Evolutionary conservation across 176 grass and related monocot genomes (phyloP).

Genomic region (Elymus sibiricus): DNA sequence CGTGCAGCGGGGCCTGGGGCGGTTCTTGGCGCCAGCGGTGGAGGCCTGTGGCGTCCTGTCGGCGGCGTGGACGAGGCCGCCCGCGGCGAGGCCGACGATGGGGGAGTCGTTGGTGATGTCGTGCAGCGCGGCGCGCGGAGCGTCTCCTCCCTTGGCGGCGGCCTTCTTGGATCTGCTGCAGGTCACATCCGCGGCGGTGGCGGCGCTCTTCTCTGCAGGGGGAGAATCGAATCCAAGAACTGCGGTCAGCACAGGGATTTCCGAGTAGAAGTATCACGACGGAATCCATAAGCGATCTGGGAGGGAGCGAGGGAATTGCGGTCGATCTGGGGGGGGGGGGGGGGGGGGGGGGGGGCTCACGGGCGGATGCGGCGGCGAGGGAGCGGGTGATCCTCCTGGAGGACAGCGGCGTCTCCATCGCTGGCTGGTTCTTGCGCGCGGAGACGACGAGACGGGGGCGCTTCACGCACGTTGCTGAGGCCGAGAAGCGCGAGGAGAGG

Average conservation of each 20-base stretch:
- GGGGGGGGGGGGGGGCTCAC: neutral
- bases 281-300: neutral
- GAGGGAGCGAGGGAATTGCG: neutral
- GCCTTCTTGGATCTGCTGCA: conserved; percentile 27
- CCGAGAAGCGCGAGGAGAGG: neutral
- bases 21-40: conserved; percentile 43
- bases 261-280: neutral
- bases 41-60: conserved; percentile 28
- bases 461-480: neutral
- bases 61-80: conserved; percentile 15
- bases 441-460: neutral
- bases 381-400: conserved; percentile 49
- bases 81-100: conserved; percentile 65
- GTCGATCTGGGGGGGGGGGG: neutral
- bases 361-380: conserved; percentile 32
- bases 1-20: conserved; percentile 27
- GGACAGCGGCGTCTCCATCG: conserved; percentile 69
- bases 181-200: neutral
- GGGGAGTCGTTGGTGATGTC: conserved; percentile 97
- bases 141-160: neutral
- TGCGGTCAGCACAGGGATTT: neutral
- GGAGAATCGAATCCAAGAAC: neutral
- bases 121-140: conserved; percentile 47
- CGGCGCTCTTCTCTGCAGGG: conserved; percentile 5
- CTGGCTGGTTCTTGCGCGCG: neutral